Conservation (phyloP, 2,329 filamentous ascomycete genomes). For the Sclerotinia subarctica region DNA sequence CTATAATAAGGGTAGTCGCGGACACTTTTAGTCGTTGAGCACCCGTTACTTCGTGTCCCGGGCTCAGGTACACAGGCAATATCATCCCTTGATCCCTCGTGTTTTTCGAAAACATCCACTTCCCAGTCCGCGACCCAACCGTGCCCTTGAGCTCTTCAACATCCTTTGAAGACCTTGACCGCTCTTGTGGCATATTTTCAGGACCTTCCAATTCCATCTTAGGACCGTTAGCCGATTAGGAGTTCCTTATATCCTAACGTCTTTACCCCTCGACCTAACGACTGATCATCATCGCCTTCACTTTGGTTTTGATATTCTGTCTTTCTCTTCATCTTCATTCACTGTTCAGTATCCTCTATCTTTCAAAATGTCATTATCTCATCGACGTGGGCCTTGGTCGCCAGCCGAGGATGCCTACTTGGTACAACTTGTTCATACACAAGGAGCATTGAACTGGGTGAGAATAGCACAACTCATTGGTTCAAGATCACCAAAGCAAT, state of each 20-base stretch:
- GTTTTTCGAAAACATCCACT: conserved; percentile 5
- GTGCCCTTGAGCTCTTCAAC: conserved; percentile 19
- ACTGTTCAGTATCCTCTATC: not conserved
- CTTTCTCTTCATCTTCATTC: not conserved
- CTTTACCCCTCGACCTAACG: conserved; percentile 5
- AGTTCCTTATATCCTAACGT: conserved; percentile 19
- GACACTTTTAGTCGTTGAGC: conserved; percentile 21
- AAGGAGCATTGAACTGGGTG: conserved; percentile 86
- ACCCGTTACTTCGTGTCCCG: conserved; percentile 18
- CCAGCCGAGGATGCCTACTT: conserved; percentile 70
- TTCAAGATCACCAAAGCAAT: conserved; percentile 87
- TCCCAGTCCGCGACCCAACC: conserved; percentile 15
- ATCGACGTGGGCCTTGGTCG: conserved; percentile 80
- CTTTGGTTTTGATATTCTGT: conserved; percentile 12
- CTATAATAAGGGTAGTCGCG: conserved; percentile 17
- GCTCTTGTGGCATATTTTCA: conserved; percentile 18
- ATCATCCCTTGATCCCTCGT: conserved; percentile 1
- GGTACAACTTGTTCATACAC: conserved; percentile 64
- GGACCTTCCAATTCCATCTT: not conserved
- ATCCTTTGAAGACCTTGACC: conserved; percentile 14
- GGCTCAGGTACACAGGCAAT: conserved; percentile 12
- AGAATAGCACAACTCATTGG: conserved; percentile 73
- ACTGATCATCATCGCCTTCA: conserved; percentile 6
- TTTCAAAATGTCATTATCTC: conserved; percentile 39
- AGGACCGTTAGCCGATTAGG: conserved; percentile 8